Evolutionary conservation across 1,139 yeast species (phyloP), one percentile per base, ranked within the genome.

Genomic region (Debaryomycetaceae sp.): DNA sequence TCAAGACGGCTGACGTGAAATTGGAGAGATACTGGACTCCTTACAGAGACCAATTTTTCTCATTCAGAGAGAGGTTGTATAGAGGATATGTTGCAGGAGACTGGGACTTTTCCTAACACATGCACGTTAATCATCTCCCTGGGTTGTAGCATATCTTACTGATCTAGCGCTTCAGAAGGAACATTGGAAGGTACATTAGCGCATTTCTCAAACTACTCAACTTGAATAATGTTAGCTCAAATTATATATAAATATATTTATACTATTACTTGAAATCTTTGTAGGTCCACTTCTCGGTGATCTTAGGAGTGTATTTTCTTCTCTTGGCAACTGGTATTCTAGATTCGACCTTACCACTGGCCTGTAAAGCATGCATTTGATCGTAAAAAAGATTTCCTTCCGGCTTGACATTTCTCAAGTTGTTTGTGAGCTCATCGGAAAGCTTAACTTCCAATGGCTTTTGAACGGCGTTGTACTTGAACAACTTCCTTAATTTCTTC

Each of bases 271-370:
- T 85, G 59, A 87, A 86, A 68, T 90, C 96, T 70, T 90, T 91
- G 68, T 86, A 88, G 37, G 91, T 79, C 96, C 96, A 90, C 66
- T 89, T 90, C 64, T 89, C 97, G 34, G 95, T 86, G 48, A 87
- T 68, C 72, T 86, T 87, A 50, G 78, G 86, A 51, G 81, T 74
- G 60, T 85, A 86, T 55, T 72, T 78, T 64, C 87, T 80, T 62
- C 78, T 82, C 68, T 80, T 81, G 48, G 76, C 77, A 40, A 80
- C 81, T 8, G 87, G 90, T 41, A 85, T 77, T 66, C 97, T 80
- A 6, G 96, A 75, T 63, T 93, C 99, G 46, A 93, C 76, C 60
- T 85, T 79, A 53, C 99, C 99, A 40, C 83, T 76, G 49, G 87
- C 79, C 68, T 93, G 98, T 53, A 93, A 66, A 47, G 79, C 80